A percentile compares a stretch with the other conserved stretches of the same genome.
phyloP scores from a whole-genome alignment of 495 filamentous ascomycete genomes.

The Annulohypoxylon bovei region DNA sequence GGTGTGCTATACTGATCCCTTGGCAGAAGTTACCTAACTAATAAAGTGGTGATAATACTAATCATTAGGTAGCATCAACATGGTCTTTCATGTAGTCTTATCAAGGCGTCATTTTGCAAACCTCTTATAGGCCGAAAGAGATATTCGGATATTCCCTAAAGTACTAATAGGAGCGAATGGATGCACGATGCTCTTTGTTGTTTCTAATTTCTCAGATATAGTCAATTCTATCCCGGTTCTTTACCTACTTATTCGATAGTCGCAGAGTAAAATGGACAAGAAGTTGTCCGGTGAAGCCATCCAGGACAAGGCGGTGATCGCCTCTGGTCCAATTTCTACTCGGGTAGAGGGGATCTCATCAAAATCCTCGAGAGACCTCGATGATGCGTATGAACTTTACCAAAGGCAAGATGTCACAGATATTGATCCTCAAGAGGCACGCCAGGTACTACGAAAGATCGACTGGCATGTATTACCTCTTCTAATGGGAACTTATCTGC shows the following conservation, averaged over 20 bases:
- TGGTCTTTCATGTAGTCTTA: constrained; percentile 11
- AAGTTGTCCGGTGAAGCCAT: constrained; percentile 2
- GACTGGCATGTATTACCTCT: constrained; percentile 65
- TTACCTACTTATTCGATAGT: not conserved
- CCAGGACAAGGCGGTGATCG: not conserved
- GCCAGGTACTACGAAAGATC: constrained; percentile 63
- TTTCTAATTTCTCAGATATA: not conserved
- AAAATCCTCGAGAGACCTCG: constrained; percentile 49
- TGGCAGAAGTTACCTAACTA: not conserved
- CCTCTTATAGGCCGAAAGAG: not conserved
- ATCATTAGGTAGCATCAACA: constrained; percentile 26
- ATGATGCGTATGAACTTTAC: constrained; percentile 60
- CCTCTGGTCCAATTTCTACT: not conserved
- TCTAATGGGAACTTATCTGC: constrained; percentile 64
- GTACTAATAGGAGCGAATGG: not conserved
- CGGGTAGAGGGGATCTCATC: constrained; percentile 1
- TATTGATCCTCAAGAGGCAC: constrained; percentile 58
- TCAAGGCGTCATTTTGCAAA: constrained; percentile 5
- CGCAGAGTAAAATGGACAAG: constrained; percentile 12
- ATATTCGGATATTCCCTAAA: not conserved
- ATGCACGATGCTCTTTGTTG: not conserved
- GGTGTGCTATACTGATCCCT: constrained; percentile 3
- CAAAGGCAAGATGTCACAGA: constrained; percentile 48
- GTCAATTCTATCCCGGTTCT: not conserved
- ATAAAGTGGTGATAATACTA: constrained; percentile 3